Evolutionary conservation across 805 yeast species (phyloP).

Genomic region (Saccharomyces cerevisiae): DNA sequence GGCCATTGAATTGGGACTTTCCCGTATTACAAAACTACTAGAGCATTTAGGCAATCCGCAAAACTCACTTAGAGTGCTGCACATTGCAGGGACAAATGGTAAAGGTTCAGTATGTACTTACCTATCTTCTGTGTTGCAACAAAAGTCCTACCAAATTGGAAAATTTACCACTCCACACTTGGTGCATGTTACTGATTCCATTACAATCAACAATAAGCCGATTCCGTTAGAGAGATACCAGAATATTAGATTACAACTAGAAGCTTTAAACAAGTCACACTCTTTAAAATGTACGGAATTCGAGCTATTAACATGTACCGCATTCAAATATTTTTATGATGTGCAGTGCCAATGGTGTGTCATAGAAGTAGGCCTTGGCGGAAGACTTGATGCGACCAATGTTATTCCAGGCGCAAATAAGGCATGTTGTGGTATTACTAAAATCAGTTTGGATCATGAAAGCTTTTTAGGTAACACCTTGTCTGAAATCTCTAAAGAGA

Average conservation of each 20-base stretch:
- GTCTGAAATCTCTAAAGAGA: slow-evolving; percentile 60
- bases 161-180: slow-evolving; percentile 88
- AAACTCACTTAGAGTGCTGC: slow-evolving; percentile 54
- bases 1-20: slow-evolving; percentile 54
- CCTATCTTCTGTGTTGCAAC: slow-evolving; percentile 52
- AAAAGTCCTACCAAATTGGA: slow-evolving; percentile 44
- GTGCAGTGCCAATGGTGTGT: slow-evolving; percentile 63
- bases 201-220: slow-evolving; percentile 54
- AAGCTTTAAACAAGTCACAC: slow-evolving; percentile 32
- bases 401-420: slow-evolving; percentile 44
- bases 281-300: slow-evolving; percentile 74
- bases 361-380: slow-evolving; percentile 94
- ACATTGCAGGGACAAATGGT: slow-evolving; percentile 94
- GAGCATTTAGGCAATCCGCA: slow-evolving; percentile 63
- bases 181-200: slow-evolving; percentile 63
- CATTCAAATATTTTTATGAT: slow-evolving; percentile 62
- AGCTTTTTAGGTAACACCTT: slow-evolving; percentile 61
- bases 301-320: slow-evolving; percentile 78
- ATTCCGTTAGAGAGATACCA: slow-evolving; percentile 42
- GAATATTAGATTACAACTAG: slow-evolving; percentile 37
- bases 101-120: slow-evolving; percentile 91
- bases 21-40: slow-evolving; percentile 41
- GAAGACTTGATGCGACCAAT: slow-evolving; percentile 83
- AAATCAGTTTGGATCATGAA: slow-evolving; percentile 83
- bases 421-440: slow-evolving; percentile 66